Base-by-base conservation (phyloP, 83 land plant species). In the Thuja plicata region DNA sequence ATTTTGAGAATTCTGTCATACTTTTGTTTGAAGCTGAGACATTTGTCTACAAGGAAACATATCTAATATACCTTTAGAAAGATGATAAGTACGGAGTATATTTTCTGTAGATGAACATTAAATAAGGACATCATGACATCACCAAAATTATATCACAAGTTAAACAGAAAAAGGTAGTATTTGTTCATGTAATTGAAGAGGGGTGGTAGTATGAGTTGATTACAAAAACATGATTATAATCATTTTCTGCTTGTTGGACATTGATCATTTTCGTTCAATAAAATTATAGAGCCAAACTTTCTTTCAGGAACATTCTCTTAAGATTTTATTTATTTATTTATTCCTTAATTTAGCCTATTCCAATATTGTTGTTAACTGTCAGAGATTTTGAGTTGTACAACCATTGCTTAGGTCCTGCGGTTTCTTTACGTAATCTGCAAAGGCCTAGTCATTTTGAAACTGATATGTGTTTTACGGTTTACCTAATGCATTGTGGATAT, bases 401-500 rank as follows among this genome's bases (percentile, higher is more conserved):
- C 30, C 85, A 83, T 83, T 43, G 15, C 32, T 46, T 27, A 83
- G 16, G 85, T 83, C 48, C 37, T 83, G 16, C 48, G 32, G 46
- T 83, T 41, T 12, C 1, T 46, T 15, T 48, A 46, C 43, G n/a
- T 46, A 27, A 45, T n/a, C 54, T 83, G 27, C 30, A 46, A 45
- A 27, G 30, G 35, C 15, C 34, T 8, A 83, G 35, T 82, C 46
- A 79, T 38, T 27, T 9, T 82, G 54, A 82, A 24, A 24, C n/a
- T 8, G n/a, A 85, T 7, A 5, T 55, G 38, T 85, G 30, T 50
- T 35, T 85, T 40, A 43, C 15, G 30, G 30, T 35, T 85, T 40
- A 43, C 15, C 89, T 37, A 35, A n/a, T 89, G 89, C 87, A 12
- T 8, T 19, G 76, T 24, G 32, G 38, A 45, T n/a, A 41, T 89